phyloP scores from a whole-genome alignment of 352 stramenopile genomes.

The Globisporangium middletonii region DNA sequence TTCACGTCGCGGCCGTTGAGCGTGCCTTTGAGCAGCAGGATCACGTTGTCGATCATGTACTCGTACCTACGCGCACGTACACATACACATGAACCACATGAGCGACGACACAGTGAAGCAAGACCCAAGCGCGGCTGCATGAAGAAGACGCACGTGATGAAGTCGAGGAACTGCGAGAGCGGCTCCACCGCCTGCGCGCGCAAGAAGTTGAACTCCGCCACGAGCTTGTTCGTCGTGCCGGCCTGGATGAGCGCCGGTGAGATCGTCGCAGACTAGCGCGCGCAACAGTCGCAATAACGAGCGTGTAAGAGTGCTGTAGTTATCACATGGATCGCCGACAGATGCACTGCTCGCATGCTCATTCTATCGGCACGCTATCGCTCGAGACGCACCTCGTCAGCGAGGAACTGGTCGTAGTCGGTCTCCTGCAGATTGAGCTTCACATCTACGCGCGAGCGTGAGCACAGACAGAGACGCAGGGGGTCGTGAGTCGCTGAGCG shows the following conservation, averaged over 20 bases:
- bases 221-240: constrained; percentile 86
- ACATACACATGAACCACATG: neutral
- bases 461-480: neutral
- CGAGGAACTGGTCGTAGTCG: constrained; percentile 96
- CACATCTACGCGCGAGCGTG: constrained; percentile 41
- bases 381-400: constrained; percentile 77
- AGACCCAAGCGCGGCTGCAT: too few species aligned
- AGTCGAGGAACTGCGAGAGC: constrained; percentile 96
- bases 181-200: constrained; percentile 95
- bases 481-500: neutral
- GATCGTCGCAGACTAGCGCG: constrained; percentile 47
- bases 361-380: neutral
- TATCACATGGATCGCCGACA: too few species aligned
- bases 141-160: constrained; percentile 90
- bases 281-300: neutral
- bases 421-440: constrained; percentile 97
- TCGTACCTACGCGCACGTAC: constrained; percentile 73
- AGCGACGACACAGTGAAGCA: neutral
- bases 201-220: constrained; percentile 96
- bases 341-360: too few species aligned
- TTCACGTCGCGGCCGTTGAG: constrained; percentile 96
- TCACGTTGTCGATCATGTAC: constrained; percentile 99
- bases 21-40: constrained; percentile 98
- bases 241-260: constrained; percentile 79
- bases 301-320: neutral